phyloP scores from a whole-genome alignment of 495 filamentous ascomycete species.

The Paragyromitra xinjiangensis region DNA sequence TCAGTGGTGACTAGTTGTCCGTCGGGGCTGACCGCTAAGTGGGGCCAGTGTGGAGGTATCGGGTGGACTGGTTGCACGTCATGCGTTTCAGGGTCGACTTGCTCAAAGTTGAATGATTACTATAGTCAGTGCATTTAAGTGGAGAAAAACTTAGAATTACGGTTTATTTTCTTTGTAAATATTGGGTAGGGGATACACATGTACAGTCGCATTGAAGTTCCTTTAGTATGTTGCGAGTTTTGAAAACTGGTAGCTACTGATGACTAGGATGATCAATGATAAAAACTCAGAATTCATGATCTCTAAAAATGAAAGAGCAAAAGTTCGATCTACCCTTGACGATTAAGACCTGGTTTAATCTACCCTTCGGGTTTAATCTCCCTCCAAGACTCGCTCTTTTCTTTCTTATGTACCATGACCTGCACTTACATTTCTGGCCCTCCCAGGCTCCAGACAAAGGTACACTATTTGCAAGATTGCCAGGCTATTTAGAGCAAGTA shows the following conservation, averaged over 20 bases:
- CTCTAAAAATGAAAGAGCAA: too few relatives aligned
- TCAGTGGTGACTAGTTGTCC: slow-evolving; percentile 11
- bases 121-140: slow-evolving; percentile 39
- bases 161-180: slow-evolving; percentile 6
- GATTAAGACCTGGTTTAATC: too few relatives aligned
- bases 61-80: slow-evolving; percentile 36
- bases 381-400: too few relatives aligned
- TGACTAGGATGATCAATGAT: too few relatives aligned
- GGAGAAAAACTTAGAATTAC: not conserved
- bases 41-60: slow-evolving; percentile 39
- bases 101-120: slow-evolving; percentile 32
- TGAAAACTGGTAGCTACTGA: not conserved
- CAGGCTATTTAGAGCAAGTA: too few relatives aligned
- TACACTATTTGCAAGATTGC: too few relatives aligned
- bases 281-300: too few relatives aligned
- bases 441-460: too few relatives aligned
- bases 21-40: slow-evolving; percentile 11
- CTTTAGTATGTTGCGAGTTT: not conserved
- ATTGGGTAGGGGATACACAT: slow-evolving; percentile 1
- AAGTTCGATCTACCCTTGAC: too few relatives aligned
- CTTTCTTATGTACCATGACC: too few relatives aligned
- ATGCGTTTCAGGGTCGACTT: slow-evolving; percentile 33
- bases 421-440: too few relatives aligned
- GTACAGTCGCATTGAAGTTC: not conserved
- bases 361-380: too few relatives aligned